phyloP scores from a whole-genome alignment of 768 basidiomycete genomes.

The Tricholoma flavovirens region DNA sequence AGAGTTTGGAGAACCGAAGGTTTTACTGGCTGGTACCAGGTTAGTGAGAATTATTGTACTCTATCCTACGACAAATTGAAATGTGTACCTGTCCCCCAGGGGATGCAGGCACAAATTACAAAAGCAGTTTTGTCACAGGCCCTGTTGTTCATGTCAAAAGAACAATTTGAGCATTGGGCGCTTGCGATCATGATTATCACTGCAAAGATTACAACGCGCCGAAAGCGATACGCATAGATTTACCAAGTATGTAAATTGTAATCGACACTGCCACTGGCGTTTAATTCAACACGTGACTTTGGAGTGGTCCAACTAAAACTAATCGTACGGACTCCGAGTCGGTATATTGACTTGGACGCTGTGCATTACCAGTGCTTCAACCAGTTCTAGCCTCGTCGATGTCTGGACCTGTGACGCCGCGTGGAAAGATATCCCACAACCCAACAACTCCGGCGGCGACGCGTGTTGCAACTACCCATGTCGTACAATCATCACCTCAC shows the following conservation, averaged over 20 bases:
- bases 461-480: constrained; percentile 39
- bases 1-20: constrained; percentile 75
- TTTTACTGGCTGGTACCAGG: constrained; percentile 93
- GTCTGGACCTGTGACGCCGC: constrained; percentile 36
- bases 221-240: neutral
- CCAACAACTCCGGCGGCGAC: constrained; percentile 54
- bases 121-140: constrained; percentile 97
- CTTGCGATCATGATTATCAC: constrained; percentile 60
- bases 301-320: too few species aligned
- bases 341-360: too few species aligned
- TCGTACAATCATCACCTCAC: constrained; percentile 73
- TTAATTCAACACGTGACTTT: neutral
- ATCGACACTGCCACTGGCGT: too few species aligned
- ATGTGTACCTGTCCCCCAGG: constrained; percentile 37
- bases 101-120: constrained; percentile 92
- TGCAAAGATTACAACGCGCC: constrained; percentile 29
- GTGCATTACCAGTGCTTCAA: too few species aligned
- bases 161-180: constrained; percentile 91
- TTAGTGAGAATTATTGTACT: constrained; percentile 26
- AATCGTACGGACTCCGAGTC: too few species aligned
- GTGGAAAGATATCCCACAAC: constrained; percentile 28
- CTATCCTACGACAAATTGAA: neutral
- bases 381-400: constrained; percentile 12
- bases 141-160: constrained; percentile 94
- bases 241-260: neutral